These are phyloP conservation scores for Byssoonygena ceratinophila DNA, from an alignment of 2,329 filamentous ascomycete genomes.

Conservation along the genomic window DNA sequence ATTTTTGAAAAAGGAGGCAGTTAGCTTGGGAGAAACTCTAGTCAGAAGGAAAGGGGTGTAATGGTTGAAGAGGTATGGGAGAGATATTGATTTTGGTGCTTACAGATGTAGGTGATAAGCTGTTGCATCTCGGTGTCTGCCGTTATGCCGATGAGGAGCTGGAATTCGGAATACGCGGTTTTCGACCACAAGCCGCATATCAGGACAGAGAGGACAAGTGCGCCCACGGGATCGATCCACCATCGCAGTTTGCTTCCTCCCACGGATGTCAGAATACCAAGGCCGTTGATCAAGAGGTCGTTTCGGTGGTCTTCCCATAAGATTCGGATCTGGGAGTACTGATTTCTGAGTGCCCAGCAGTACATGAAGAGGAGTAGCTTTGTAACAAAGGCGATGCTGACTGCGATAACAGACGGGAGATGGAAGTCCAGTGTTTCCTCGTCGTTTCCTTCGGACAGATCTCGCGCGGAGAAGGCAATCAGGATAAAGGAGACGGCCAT, in stretches of 20 bases:
- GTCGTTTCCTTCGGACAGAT: conserved; percentile 46
- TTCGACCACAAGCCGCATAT: conserved; percentile 72
- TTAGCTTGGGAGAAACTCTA: neutral
- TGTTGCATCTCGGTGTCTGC: conserved; percentile 79
- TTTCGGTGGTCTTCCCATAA: conserved; percentile 97
- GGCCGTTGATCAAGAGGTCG: conserved; percentile 91
- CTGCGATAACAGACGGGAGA: conserved; percentile 73
- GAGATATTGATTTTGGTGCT: too few species aligned
- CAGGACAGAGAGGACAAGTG: conserved; percentile 67
- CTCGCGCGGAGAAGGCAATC: conserved; percentile 72
- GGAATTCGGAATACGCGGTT: conserved; percentile 80
- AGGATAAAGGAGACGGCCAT: conserved; percentile 81
- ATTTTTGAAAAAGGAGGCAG: neutral
- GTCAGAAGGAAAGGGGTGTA: too few species aligned
- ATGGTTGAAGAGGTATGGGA: neutral
- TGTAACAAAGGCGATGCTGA: conserved; percentile 70
- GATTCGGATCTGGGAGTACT: conserved; percentile 83
- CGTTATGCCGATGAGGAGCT: conserved; percentile 79
- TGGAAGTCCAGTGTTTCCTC: conserved; percentile 57
- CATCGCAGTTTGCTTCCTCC: conserved; percentile 77
- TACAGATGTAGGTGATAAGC: conserved; percentile 75
- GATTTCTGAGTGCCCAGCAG: conserved; percentile 82
- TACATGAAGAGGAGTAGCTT: conserved; percentile 80
- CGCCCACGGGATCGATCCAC: conserved; percentile 93
- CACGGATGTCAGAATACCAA: conserved; percentile 83